Evolutionary conservation across 129 eudicot genomes (phyloP).

Genomic region (Tagetes erecta): DNA sequence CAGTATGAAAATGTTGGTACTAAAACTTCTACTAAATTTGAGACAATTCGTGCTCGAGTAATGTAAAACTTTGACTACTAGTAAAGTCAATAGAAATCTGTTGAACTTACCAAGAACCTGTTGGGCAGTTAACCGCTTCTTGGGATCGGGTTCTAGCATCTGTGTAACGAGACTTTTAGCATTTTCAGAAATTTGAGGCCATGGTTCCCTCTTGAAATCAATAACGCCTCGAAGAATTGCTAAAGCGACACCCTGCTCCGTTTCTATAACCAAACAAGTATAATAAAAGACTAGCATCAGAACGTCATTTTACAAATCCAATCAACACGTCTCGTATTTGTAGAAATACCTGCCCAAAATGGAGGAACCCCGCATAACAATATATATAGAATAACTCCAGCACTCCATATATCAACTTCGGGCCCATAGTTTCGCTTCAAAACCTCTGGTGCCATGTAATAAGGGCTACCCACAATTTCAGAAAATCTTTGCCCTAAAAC

Average conservation of each 20-base stretch:
- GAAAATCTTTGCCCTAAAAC: slow-evolving; percentile 78
- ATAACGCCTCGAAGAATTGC: slow-evolving; percentile 78
- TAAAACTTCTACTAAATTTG: not conserved
- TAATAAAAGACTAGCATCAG: not conserved
- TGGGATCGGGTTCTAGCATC: slow-evolving; percentile 92
- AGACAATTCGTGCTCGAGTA: not conserved
- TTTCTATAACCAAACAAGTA: slow-evolving; percentile 48
- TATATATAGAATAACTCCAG: slow-evolving; percentile 92
- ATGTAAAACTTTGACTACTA: not conserved
- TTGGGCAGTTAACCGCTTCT: slow-evolving; percentile 85
- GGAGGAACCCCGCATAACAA: slow-evolving; percentile 98
- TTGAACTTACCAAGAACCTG: slow-evolving; percentile 86
- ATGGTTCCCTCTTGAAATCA: slow-evolving; percentile 97
- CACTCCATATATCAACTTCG: slow-evolving; percentile 96
- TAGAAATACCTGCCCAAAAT: slow-evolving; percentile 87
- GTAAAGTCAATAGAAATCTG: slow-evolving; percentile 1
- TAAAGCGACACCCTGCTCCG: slow-evolving; percentile 99
- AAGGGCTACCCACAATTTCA: slow-evolving; percentile 98
- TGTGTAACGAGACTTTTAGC: slow-evolving; percentile 87
- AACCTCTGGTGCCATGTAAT: slow-evolving; percentile 95
- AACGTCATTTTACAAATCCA: not conserved
- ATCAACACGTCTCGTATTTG: not conserved
- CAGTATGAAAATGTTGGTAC: not conserved
- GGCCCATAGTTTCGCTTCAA: slow-evolving; percentile 86
- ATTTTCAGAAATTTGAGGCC: slow-evolving; percentile 92